Base-by-base conservation (phyloP, 2,329 filamentous ascomycete genomes). In the Colletotrichum sp. region DNA sequence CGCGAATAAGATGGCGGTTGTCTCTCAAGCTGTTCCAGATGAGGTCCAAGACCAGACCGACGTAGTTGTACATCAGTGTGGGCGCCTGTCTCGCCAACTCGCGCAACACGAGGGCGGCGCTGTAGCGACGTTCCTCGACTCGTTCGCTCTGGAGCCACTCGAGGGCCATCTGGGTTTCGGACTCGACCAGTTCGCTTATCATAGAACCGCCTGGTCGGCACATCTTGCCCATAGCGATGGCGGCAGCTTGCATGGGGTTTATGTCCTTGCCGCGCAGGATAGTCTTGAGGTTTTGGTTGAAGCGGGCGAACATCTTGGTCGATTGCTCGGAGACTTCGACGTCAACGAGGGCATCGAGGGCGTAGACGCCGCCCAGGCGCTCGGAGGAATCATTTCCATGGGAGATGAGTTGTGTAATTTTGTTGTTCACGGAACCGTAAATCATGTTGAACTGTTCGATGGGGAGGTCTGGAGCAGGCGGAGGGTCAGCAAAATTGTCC, bases 141-240 rank as follows among this genome's bases (percentile, higher is more conserved):
- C 96, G 91, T 82, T 98, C 97, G 63, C 96, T 96, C 81, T 98
- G 96, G 71, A 99, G 90, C 94, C 96, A 98, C 85, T 99, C 97
- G 68, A 99, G 88, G 3, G 97, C 96, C 21, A 95, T 97, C 83
- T 98, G 97, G 75, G 98, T 96, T 84, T 99, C 96, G 69, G 95
- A 96, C 81, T 99, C 97, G 71, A 99, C 97, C 69, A 99, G 88
- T 83, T 98, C 96, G 9, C 96, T 97, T 58, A 98, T 98, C 76
- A 98, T 88, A 36, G 97, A 96, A 74, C 97, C 97, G 75, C 97
- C 97, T 0, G 97, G 97, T 77, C 95, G 93, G 75, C 96, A 98
- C 73, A 99, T 90, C 81, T 96, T 94, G 59, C 97, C 97, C 33
- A 99, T 88, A 6, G 96, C 96, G 77, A 94, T 92, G 55, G 97